Conservation (phyloP, 73 alveolate genomes). For the Durusdinium trenchii region DNA sequence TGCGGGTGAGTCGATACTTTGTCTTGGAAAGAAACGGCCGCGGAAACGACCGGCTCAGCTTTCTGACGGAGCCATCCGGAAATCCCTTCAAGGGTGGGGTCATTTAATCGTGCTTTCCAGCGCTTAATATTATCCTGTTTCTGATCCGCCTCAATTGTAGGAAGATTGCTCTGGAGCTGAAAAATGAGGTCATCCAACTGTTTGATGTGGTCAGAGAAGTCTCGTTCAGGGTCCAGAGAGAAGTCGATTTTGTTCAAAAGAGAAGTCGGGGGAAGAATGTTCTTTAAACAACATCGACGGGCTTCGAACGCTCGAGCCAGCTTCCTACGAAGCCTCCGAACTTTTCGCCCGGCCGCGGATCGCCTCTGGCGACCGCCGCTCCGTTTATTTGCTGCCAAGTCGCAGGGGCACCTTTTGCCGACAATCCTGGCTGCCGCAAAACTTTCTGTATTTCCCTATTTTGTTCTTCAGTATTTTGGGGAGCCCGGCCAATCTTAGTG, state of each 20-base stretch:
- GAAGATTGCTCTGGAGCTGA: background rate
- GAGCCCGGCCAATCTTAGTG: background rate
- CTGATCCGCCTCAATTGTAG: background rate
- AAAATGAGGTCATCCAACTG: background rate
- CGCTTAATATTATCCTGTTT: too few species aligned
- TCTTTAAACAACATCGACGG: background rate
- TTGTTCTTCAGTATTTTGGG: background rate
- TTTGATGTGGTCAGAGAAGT: background rate
- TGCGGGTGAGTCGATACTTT: background rate
- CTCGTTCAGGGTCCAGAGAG: background rate
- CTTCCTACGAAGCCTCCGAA: background rate
- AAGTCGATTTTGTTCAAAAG: background rate
- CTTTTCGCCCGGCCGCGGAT: background rate
- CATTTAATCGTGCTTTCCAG: too few species aligned
- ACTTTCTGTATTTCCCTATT: background rate
- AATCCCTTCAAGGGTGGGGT: too few species aligned
- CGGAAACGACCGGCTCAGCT: too few species aligned
- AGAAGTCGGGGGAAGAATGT: too few species aligned
- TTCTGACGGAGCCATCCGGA: too few species aligned
- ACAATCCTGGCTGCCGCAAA: background rate
- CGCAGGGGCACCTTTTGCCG: background rate
- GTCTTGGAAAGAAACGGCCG: too few species aligned
- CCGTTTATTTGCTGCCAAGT: background rate
- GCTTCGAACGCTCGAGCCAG: background rate
- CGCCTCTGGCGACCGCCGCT: background rate